Base-by-base conservation (phyloP, 139 green algal species). In the Micractinium sp. region DNA sequence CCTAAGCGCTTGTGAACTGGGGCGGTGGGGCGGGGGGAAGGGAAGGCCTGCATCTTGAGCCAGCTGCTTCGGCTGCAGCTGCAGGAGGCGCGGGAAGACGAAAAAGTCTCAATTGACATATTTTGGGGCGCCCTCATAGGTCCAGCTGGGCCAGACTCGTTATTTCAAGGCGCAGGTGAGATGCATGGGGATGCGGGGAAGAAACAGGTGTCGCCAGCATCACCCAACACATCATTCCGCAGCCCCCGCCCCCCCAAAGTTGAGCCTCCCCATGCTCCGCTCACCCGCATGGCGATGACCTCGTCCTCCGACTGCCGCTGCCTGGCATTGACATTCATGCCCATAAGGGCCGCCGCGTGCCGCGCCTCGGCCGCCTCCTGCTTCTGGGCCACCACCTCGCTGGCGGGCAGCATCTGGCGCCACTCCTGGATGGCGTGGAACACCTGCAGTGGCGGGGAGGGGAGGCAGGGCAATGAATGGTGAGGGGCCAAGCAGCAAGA, bases 401-500 rank as follows among this genome's bases (percentile, higher is more conserved):
- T 71, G 25, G 89, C 90, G 2, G 85, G 38, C 53, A 56, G 84
- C 90, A 93, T 87, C 60, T 75, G 36, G 13, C 89, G 80, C 93
- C 93, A 94, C 19, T 19, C 66, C 82, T 89, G 63, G 20, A 90
- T 81, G 18, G 83, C 74, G n/a, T 90, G 66, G 31, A 89, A 82
- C 85, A 94, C 73, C 89, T 91, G 81, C 33, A 61, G 38, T 18
- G 67, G 33, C 0, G 81, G 31, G 12, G 18, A 3, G 56, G n/a
- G 39, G 41, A 13, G 0, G 47, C 13, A 41, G 0, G 25, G 77
- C 38, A 63, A 9, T n/a, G n/a, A n/a, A n/a, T n/a, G n/a, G n/a
- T n/a, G n/a, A n/a, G n/a, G n/a, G n/a, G n/a, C n/a, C n/a, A 41
- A 19, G 18, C 66, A 35, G 69, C 38, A 78, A 71, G 63, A 71